Base-by-base conservation (phyloP, 2,329 filamentous ascomycete genomes). In the Byssoonygena ceratinophila region DNA sequence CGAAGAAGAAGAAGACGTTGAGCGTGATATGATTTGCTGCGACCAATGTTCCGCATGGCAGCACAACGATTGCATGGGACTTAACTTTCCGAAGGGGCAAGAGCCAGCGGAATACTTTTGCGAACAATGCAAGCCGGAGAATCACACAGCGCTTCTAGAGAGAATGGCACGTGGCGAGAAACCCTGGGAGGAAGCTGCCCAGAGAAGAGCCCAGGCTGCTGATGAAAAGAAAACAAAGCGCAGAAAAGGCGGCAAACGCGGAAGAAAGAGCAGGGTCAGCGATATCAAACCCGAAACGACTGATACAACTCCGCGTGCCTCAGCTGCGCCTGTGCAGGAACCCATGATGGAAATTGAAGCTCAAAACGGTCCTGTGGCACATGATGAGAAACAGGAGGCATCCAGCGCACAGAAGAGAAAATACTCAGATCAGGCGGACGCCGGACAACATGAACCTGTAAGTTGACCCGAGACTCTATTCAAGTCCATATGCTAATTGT, bases 41-140 rank as follows among this genome's bases (percentile, higher is more conserved):
- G 92, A 98, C 68, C 81, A 80, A 44, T 98, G 92, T 69, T 82
- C 81, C 46, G 91, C 85, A 39, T 98, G 92, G 92, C 92, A 98
- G 70, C 92, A 98, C 70, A 96, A 96, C 64, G 84, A 94, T 58
- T 98, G 92, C 66, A 87, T 98, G 75, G 88, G 87, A 50, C 80
- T 96, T 62, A 81, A 84, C 44, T 88, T 86, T 60, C 80, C 83
- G 29, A 85, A 78, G 53, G 71, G 90, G 54, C 81, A 90, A 62
- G 77, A 87, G 52, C 84, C 86, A 27, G 85, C 85, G 55, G 78
- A 86, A 68, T 98, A 98, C 72, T 94, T 85, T 70, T 98, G 92
- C 71, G 92, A 98, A 69, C 75, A 84, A 69, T 97, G 92, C 73
- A 79, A 79, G 49, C 92, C 92, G 0, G 79, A 88, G 52, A 82